Percentiles rank a stretch among this genome's conserved stretches.
These are phyloP conservation scores for Leucosporidium creatinivorum DNA, from an alignment of 768 basidiomycete genomes.

Conservation along the genomic window DNA sequence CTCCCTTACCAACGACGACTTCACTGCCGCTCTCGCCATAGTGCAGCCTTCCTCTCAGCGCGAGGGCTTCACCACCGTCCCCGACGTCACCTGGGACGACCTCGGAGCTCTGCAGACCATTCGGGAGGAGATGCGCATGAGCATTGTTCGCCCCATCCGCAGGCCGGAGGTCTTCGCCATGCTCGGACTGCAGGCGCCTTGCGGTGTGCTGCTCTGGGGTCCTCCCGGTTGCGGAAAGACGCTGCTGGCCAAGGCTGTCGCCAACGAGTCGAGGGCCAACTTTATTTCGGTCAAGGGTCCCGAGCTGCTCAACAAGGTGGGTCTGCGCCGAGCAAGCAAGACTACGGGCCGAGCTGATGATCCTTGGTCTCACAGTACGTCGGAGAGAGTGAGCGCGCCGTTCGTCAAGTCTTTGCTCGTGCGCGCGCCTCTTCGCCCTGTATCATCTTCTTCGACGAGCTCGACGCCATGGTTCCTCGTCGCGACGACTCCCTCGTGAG, in stretches of 20 bases:
- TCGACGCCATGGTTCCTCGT: constrained; percentile 85
- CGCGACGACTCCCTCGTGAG: constrained; percentile 80
- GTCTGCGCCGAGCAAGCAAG: no score
- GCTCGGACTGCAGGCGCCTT: constrained; percentile 83
- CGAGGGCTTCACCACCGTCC: constrained; percentile 95
- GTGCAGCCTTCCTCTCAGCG: constrained; percentile 95
- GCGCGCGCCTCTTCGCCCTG: constrained; percentile 90
- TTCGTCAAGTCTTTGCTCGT: constrained; percentile 86
- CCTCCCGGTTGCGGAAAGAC: constrained; percentile 99
- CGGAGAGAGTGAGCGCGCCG: constrained; percentile 91
- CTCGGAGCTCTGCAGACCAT: constrained; percentile 82
- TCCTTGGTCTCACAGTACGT: constrained; percentile 60
- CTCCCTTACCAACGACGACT: constrained; percentile 73
- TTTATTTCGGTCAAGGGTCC: constrained; percentile 98
- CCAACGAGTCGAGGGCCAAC: constrained; percentile 89
- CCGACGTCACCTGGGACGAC: constrained; percentile 90
- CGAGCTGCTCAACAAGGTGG: constrained; percentile 88
- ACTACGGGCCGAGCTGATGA: neutral
- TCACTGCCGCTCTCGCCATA: constrained; percentile 67
- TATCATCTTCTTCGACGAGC: constrained; percentile 90
- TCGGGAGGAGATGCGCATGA: constrained; percentile 91
- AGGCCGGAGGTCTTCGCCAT: constrained; percentile 78
- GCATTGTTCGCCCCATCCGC: constrained; percentile 88
- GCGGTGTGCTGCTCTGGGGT: constrained; percentile 96
- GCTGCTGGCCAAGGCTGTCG: constrained; percentile 92